Conservation (phyloP, 495 filamentous ascomycete species). For the Lindgomyces ingoldianus region DNA sequence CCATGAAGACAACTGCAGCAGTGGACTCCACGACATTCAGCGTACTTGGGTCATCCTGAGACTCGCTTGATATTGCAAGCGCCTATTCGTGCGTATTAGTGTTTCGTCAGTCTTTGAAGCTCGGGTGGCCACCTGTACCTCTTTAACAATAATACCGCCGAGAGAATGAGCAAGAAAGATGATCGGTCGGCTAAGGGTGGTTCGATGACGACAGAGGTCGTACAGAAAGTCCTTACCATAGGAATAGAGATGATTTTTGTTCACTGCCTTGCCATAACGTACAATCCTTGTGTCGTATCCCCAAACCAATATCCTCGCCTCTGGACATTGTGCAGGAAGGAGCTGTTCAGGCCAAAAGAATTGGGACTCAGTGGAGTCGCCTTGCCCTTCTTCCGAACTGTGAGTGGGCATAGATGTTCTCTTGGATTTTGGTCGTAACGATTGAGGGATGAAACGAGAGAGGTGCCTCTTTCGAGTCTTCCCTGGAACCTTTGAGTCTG, state of each 20-base stretch:
- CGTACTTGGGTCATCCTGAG: not conserved
- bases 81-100: not conserved
- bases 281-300: constrained; percentile 8
- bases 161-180: constrained; percentile 2
- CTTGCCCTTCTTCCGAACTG: not conserved
- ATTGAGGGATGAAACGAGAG: not conserved
- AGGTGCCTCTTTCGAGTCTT: not conserved
- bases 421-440: not conserved
- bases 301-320: not conserved
- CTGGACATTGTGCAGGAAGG: not conserved
- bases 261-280: not conserved
- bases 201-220: not conserved
- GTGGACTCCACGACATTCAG: not conserved
- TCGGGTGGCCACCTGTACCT: too few species aligned
- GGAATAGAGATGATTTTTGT: not conserved
- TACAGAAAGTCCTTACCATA: not conserved
- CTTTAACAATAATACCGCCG: constrained; percentile 8
- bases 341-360: constrained; percentile 9
- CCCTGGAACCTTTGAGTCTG: not conserved
- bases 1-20: constrained; percentile 3
- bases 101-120: not conserved
- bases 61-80: not conserved
- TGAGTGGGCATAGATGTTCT: not conserved
- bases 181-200: not conserved
- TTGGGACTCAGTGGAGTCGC: not conserved